Evolutionary conservation across 2,329 filamentous ascomycete genomes (phyloP), one percentile per base, ranked within the genome.

Genomic region (Blastomyces emzantsi): DNA sequence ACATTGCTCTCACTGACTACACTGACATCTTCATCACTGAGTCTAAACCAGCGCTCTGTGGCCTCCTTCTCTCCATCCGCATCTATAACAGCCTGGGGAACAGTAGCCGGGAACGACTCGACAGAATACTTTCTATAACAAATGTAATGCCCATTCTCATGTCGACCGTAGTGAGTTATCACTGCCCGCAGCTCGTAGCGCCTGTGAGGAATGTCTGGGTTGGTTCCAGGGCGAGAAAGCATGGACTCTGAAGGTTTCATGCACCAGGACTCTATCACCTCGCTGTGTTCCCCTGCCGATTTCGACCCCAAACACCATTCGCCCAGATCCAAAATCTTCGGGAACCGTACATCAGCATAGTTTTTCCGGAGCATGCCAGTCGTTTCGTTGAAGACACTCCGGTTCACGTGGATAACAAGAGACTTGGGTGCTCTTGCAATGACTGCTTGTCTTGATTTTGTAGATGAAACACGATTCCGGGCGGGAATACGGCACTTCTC

Each of bases 81-180:
- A 39, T 75, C 72, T 2, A 75, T 60, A 17, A 75, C 68, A 25
- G 70, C 67, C 45, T 74, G 72, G 9, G 73, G 70, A 9, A 74
- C 69, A 47, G 70, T 65, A 3, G 69, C 71, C 6, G 75, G 73
- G 54, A 77, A 77, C 8, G 65, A 66, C 1, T 73, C 68, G 3
- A 71, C 69, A 1, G 84, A 81, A 70, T 90, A 87, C 70, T 88
- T 90, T 61, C 90, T 84, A 74, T 94, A 96, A 73, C 91, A 96
- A 49, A 97, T 87, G 70, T 99, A 97, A 76, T 99, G 94, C 0
- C 94, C 94, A 70, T 96, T 96, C 66, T 97, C 92, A 73, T 97
- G 94, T 41, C 89, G 83, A 3, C 94, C 94, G 66, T 89, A 90
- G 73, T 97, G 94, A 0, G 91, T 94, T 11, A 97, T 85, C 0